A percentile compares a stretch with the other conserved stretches of the same genome.
Evolutionary conservation across 257 asterid genomes (phyloP).

Genomic region (Nicotiana tomentosiformis): DNA sequence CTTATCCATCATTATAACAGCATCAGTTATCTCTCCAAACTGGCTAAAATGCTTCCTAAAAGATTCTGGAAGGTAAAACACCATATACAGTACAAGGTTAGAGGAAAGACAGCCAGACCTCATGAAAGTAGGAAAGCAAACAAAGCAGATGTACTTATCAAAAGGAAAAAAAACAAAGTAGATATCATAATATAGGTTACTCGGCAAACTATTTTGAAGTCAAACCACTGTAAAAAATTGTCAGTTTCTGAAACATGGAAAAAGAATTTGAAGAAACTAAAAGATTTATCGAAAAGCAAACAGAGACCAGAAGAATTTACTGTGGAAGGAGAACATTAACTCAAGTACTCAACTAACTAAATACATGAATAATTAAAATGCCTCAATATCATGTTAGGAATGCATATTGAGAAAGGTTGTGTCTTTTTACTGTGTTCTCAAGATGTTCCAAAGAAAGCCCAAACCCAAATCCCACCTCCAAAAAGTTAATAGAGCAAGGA

Average conservation of each 20-base stretch:
- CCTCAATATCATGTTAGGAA: not conserved
- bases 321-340: not conserved
- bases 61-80: slow-evolving; percentile 48
- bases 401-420: not conserved
- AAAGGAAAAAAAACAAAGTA: not conserved
- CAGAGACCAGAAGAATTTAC: not conserved
- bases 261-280: not conserved
- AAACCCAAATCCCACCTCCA: not conserved
- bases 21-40: slow-evolving; percentile 81
- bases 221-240: not conserved
- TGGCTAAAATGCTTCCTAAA: slow-evolving; percentile 72
- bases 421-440: not conserved
- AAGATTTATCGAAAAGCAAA: not conserved
- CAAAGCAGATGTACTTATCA: not conserved
- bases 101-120: not conserved
- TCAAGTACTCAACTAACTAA: not conserved
- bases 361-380: not conserved
- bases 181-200: not conserved
- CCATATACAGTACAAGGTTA: slow-evolving; percentile 14
- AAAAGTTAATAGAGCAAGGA: not conserved
- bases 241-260: not conserved
- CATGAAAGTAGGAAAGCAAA: not conserved
- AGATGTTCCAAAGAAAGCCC: not conserved
- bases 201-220: not conserved
- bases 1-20: slow-evolving; percentile 83